phyloP scores from a whole-genome alignment of 805 yeast genomes.

The Suhomyces vadensis region DNA sequence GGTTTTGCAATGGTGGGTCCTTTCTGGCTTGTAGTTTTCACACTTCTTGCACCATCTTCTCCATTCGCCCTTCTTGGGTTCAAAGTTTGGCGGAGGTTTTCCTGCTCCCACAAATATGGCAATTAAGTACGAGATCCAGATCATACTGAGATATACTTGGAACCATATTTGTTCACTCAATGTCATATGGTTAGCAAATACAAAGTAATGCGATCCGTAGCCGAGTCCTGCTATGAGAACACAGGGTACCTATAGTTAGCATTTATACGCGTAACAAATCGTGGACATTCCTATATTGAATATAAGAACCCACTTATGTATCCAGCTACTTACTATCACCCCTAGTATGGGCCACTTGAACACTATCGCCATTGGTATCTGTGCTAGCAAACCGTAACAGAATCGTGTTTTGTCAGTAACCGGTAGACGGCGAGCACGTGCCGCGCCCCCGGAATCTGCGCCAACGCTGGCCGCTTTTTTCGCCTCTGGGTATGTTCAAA shows the following conservation, averaged over 20 bases:
- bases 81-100: constrained; percentile 51
- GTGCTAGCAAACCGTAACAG: too few relatives aligned
- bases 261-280: constrained; percentile 7
- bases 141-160: constrained; percentile 49
- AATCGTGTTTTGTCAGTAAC: too few relatives aligned
- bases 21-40: constrained; percentile 69
- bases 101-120: constrained; percentile 77
- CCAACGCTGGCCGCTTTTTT: constrained; percentile 3
- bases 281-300: background rate
- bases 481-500: background rate
- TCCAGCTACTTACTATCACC: constrained; percentile 16
- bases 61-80: constrained; percentile 54
- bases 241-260: constrained; percentile 58
- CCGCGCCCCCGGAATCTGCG: background rate
- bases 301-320: too few relatives aligned
- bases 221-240: constrained; percentile 58
- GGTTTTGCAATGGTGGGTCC: constrained; percentile 83
- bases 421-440: background rate
- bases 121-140: constrained; percentile 72
- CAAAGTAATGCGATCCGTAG: constrained; percentile 59
- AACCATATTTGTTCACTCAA: constrained; percentile 44
- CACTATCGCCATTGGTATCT: constrained; percentile 12
- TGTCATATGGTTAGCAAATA: constrained; percentile 49
- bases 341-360: constrained; percentile 21
- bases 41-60: constrained; percentile 74